phyloP scores from a whole-genome alignment of 2,329 filamentous ascomycete genomes.

The Diaporthe sp. region DNA sequence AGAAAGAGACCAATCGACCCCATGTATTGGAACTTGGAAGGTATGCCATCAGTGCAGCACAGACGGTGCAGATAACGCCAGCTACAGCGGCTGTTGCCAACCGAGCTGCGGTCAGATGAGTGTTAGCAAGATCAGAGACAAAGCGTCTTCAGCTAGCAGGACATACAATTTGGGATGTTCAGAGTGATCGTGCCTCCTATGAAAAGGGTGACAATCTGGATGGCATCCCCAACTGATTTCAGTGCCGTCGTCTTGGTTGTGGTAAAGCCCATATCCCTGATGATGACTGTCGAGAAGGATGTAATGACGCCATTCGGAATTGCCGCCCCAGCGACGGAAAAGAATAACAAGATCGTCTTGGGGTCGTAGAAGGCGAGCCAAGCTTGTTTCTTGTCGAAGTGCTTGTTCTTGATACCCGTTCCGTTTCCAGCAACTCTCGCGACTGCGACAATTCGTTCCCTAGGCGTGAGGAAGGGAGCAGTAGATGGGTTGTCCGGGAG shows the following conservation, averaged over 20 bases:
- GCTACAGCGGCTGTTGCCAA: slow-evolving; percentile 44
- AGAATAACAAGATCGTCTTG: not conserved
- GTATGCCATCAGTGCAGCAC: slow-evolving; percentile 47
- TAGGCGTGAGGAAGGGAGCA: not conserved
- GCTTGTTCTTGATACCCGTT: slow-evolving; percentile 14
- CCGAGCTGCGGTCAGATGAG: slow-evolving; percentile 12
- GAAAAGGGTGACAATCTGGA: slow-evolving; percentile 45
- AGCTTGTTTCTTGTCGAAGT: not conserved
- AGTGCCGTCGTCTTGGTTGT: slow-evolving; percentile 3
- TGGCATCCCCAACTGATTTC: slow-evolving; percentile 8
- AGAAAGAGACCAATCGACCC: slow-evolving; percentile 48
- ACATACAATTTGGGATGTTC: slow-evolving; percentile 44
- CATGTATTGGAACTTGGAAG: slow-evolving; percentile 47
- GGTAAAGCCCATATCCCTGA: not conserved
- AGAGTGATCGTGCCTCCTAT: slow-evolving; percentile 48
- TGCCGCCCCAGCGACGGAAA: not conserved
- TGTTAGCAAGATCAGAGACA: not conserved
- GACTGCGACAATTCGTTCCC: not conserved
- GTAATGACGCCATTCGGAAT: not conserved
- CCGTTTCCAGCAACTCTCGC: not conserved
- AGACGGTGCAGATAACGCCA: slow-evolving; percentile 48
- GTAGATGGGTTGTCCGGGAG: slow-evolving; percentile 2
- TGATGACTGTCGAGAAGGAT: slow-evolving; percentile 12
- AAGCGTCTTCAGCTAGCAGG: no score
- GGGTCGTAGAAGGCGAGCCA: not conserved